These are phyloP conservation scores for Rubroboletus satanas DNA, from an alignment of 768 basidiomycete species.

Conservation along the genomic window DNA sequence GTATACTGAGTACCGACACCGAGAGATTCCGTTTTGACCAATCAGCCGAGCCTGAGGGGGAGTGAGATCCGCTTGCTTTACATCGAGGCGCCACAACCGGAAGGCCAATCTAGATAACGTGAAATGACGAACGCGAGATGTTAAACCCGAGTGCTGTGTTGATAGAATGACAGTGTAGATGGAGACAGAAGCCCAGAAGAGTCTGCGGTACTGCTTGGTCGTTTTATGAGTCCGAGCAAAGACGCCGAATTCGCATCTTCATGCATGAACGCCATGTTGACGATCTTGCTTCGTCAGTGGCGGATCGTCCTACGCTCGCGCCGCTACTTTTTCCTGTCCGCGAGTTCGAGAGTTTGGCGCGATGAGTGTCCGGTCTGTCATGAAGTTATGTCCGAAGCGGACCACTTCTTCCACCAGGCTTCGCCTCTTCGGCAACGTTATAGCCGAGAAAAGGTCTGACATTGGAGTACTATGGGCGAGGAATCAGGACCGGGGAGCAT, in stretches of 20 bases:
- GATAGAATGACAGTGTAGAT: not conserved
- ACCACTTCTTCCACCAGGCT: not conserved
- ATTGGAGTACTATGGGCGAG: not conserved
- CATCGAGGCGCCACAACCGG: not conserved
- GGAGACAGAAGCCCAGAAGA: not conserved
- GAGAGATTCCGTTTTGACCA: not conserved
- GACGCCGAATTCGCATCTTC: not conserved
- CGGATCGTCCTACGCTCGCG: slow-evolving; percentile 12
- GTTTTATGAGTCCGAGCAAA: not conserved
- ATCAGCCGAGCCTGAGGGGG: not conserved
- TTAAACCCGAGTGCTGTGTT: not conserved
- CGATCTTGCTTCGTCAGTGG: slow-evolving; percentile 13
- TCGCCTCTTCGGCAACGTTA: not conserved
- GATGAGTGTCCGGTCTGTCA: not conserved
- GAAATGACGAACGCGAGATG: not conserved
- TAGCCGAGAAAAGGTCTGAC: not conserved
- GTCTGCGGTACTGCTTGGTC: not conserved
- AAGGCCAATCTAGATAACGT: not conserved
- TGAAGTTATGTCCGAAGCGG: not conserved
- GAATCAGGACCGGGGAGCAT: slow-evolving; percentile 9
- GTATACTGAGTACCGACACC: not conserved
- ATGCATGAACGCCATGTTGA: not conserved
- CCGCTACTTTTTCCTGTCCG: not conserved
- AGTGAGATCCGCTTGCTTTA: not conserved
- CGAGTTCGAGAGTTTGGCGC: not conserved